Percentiles rank a stretch among this genome's conserved stretches.
These are phyloP conservation scores for Schizopora paradoxa DNA, from an alignment of 1,284 basidiomycete genomes.

Conservation along the genomic window DNA sequence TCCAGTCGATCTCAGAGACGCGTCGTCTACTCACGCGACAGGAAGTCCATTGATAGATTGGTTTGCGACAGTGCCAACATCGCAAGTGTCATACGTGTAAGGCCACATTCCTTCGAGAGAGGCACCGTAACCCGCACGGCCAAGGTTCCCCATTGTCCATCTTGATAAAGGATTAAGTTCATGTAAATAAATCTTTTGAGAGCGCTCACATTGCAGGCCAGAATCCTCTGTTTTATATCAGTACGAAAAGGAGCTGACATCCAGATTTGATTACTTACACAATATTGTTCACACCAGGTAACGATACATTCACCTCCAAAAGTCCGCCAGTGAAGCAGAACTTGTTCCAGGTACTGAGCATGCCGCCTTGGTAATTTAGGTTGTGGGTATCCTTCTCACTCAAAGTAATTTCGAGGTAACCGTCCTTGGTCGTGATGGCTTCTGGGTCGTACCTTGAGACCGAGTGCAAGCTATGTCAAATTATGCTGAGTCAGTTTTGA, in stretches of 20 bases:
- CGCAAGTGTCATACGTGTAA: slow-evolving; percentile 52
- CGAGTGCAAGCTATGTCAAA: background rate
- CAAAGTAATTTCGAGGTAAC: slow-evolving; percentile 77
- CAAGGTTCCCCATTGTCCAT: slow-evolving; percentile 50
- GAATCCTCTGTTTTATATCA: slow-evolving; percentile 31
- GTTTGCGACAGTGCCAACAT: slow-evolving; percentile 52
- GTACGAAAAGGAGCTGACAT: slow-evolving; percentile 18
- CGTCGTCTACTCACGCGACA: slow-evolving; percentile 20
- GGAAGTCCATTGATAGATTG: slow-evolving; percentile 38
- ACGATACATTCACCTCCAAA: slow-evolving; percentile 64
- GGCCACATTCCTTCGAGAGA: slow-evolving; percentile 56
- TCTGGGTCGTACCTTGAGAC: slow-evolving; percentile 56
- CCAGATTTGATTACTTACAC: slow-evolving; percentile 4
- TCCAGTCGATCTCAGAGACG: slow-evolving; percentile 7
- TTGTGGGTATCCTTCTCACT: slow-evolving; percentile 61
- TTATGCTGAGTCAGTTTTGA: slow-evolving; percentile 13
- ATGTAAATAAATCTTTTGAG: slow-evolving; percentile 39
- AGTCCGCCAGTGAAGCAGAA: slow-evolving; percentile 92
- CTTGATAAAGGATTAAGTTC: slow-evolving; percentile 14
- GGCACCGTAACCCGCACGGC: slow-evolving; percentile 56
- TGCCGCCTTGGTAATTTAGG: slow-evolving; percentile 69
- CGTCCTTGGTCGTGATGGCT: slow-evolving; percentile 73
- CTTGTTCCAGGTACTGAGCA: slow-evolving; percentile 82
- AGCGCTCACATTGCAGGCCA: slow-evolving; percentile 55
- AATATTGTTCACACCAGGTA: slow-evolving; percentile 69